Evolutionary conservation across 2,329 filamentous ascomycete genomes (phyloP).

Genomic region (Verticillium nonalfalfae): DNA sequence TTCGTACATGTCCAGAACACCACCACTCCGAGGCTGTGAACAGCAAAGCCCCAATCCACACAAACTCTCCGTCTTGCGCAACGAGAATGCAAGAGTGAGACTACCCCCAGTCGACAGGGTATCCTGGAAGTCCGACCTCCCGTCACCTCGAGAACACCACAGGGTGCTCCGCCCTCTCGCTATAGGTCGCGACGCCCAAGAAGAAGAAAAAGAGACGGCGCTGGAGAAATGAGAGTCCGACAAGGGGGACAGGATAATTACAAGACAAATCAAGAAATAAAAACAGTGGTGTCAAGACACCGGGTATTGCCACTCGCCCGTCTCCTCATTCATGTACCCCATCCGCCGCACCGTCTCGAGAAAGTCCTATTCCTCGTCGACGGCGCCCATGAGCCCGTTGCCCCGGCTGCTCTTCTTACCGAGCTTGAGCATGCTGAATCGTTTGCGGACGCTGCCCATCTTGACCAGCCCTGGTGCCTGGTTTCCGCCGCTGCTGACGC

Average conservation of each 20-base stretch:
- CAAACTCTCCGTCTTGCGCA: not conserved
- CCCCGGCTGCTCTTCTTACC: conserved; percentile 61
- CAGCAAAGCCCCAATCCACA: not conserved
- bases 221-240: not conserved
- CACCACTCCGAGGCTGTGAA: not conserved
- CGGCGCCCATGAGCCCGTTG: conserved; percentile 43
- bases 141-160: not conserved
- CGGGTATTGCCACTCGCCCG: conserved; percentile 12
- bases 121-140: not conserved
- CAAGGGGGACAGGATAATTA: not conserved
- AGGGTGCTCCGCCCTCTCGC: not conserved
- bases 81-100: not conserved
- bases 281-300: conserved; percentile 8
- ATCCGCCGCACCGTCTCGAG: conserved; percentile 8
- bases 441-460: conserved; percentile 65
- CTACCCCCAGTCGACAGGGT: not conserved
- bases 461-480: conserved; percentile 21
- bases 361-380: conserved; percentile 46
- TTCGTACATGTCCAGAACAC: not conserved
- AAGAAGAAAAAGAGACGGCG: not conserved
- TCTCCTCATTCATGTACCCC: conserved; percentile 12
- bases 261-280: not conserved
- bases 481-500: conserved; percentile 8
- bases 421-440: conserved; percentile 71
- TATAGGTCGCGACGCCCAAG: not conserved